Evolutionary conservation across 805 yeast genomes (phyloP).

Genomic region (Wilhelminamyces savonicus): DNA sequence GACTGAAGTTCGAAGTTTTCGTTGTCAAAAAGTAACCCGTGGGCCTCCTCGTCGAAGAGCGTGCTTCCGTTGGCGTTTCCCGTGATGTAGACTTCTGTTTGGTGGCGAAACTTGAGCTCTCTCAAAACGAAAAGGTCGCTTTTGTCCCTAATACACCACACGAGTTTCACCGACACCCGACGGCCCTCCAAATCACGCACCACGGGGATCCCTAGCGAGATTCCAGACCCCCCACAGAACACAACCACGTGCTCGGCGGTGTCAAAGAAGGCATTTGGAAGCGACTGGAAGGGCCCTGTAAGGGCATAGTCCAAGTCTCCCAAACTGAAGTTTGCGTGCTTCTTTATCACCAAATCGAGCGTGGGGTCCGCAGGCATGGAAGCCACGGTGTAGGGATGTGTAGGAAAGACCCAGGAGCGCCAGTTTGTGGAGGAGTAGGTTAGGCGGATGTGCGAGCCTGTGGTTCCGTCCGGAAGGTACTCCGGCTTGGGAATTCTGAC

Average conservation of each 20-base stretch:
- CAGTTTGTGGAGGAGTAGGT: constrained; percentile 7
- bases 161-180: constrained; percentile 25
- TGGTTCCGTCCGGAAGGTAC: constrained; percentile 16
- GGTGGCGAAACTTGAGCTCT: constrained; percentile 15
- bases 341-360: constrained; percentile 41
- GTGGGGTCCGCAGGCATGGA: constrained; percentile 32
- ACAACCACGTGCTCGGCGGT: constrained; percentile 44
- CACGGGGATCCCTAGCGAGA: constrained; percentile 55
- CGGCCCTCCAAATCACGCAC: constrained; percentile 31
- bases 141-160: constrained; percentile 49
- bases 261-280: constrained; percentile 38
- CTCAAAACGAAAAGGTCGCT: constrained; percentile 43
- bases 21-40: constrained; percentile 13
- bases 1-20: constrained; percentile 3
- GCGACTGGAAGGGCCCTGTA: constrained; percentile 35
- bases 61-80: neutral
- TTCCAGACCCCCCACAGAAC: constrained; percentile 71
- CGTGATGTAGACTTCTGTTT: constrained; percentile 8
- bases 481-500: constrained; percentile 14
- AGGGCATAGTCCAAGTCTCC: constrained; percentile 7
- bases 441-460: constrained; percentile 57
- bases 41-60: constrained; percentile 9
- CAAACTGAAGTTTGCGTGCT: constrained; percentile 20
- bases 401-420: constrained; percentile 39
- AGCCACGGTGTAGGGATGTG: constrained; percentile 66